Evolutionary conservation across 1,284 basidiomycete species (phyloP), one percentile per base, ranked within the genome.

Genomic region (Ustilago crameri): DNA sequence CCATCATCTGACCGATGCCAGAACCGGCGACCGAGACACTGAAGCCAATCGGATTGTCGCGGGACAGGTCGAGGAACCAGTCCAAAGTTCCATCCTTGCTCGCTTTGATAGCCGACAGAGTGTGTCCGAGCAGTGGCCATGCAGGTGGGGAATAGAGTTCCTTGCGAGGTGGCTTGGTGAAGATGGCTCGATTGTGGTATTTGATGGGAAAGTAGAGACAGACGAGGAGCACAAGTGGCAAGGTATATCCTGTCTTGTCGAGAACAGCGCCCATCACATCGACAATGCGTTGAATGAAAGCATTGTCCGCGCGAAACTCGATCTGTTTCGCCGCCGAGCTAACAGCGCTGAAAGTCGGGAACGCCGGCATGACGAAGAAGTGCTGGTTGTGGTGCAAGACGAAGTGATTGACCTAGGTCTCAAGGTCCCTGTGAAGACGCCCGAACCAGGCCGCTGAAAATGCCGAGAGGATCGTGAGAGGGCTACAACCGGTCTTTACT

Each of bases 101-200:
- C 20, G 30, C 30, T 30, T 51, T 56, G 30, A 75, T 58, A 18
- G 55, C 46, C 3, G 50, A 38, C 20, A 63, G 20, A 2, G 60
- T 59, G 41, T 75, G 65, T 12, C 73, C 73, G 55, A 75, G 38
- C 27, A 75, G 53, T 8, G 73, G 73, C 9, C 14, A 8, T 2
- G 47, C 67, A n/a, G 55, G 72, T 3, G 52, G 59, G 4, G 20
- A 52, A 27, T 50, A 52, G 20, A 75, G 64, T 37, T 71, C 69
- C 24, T 52, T 61, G 17, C 61, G 49, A 2, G 68, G 68, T 14
- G 55, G 41, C 7, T 57, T 63, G 32, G 67, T 22, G n/a, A 57
- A 61, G 20, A 69, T 37, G 20, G 57, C 12, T 3, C 73, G 68
- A 23, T 75, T 72, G 47, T 61, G 59, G 32, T 75, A 75, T 30